Conservation (phyloP, 495 filamentous ascomycete genomes). For the Beverwykella pulmonaria region DNA sequence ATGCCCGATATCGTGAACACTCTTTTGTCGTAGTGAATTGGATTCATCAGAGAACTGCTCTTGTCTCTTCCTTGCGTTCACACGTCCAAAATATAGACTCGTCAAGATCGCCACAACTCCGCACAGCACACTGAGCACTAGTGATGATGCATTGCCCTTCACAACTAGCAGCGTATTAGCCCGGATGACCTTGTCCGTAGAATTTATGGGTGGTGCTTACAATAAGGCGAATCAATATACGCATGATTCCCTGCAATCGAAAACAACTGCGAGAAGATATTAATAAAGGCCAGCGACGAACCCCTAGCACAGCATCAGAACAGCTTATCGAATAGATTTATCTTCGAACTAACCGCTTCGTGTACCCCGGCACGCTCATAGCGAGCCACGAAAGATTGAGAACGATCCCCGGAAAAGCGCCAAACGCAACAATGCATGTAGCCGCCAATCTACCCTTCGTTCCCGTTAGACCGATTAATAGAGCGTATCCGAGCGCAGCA, state of each 20-base stretch:
- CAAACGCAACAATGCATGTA: constrained; percentile 7
- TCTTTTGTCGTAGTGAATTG: not conserved
- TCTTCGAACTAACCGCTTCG: not conserved
- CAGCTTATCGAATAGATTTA: not conserved
- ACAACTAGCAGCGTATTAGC: not conserved
- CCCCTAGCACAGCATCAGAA: not conserved
- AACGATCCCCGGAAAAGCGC: constrained; percentile 1
- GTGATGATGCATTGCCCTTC: not conserved
- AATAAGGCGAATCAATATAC: constrained; percentile 12
- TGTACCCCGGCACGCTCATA: constrained; percentile 8
- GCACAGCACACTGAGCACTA: not conserved
- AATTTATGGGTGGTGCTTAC: not conserved
- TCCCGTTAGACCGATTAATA: constrained; percentile 1
- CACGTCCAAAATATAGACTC: not conserved
- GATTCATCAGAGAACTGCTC: not conserved
- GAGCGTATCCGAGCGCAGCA: constrained; percentile 3
- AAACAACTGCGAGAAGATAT: constrained; percentile 7
- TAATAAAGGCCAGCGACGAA: constrained; percentile 6
- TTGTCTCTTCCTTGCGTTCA: not conserved
- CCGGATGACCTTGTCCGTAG: not conserved
- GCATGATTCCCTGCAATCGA: constrained; percentile 6
- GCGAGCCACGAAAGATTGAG: constrained; percentile 9
- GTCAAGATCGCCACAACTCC: not conserved
- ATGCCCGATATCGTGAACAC: not conserved
- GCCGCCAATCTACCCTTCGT: not conserved